A percentile compares a stretch with the other conserved stretches of the same genome.
Evolutionary conservation across 2,329 filamentous ascomycete species (phyloP).

Genomic region (Pezicula neosporulosa): DNA sequence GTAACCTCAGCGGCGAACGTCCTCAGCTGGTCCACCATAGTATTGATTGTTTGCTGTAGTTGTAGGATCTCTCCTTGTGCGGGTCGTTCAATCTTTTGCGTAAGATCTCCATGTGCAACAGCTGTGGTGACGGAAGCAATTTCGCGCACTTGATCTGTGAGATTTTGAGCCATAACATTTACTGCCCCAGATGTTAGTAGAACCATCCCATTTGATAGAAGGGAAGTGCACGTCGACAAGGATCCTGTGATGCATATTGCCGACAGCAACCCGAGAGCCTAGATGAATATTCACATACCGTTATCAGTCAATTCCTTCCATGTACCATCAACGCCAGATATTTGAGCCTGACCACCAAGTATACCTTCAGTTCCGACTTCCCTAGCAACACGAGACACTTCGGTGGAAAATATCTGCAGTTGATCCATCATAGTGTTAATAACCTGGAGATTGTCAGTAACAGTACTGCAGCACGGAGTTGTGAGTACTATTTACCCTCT

Average conservation of each 20-base stretch:
- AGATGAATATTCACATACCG: conserved; percentile 39
- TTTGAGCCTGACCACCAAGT: conserved; percentile 88
- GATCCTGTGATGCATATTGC: neutral
- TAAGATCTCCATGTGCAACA: conserved; percentile 78
- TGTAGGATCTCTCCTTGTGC: conserved; percentile 80
- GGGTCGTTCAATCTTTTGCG: conserved; percentile 79
- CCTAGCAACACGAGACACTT: conserved; percentile 89
- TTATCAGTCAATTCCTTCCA: conserved; percentile 97
- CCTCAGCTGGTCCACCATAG: conserved; percentile 82
- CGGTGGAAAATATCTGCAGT: conserved; percentile 91
- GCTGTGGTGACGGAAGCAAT: conserved; percentile 82
- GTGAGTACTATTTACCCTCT: conserved; percentile 59
- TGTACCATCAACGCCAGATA: conserved; percentile 90
- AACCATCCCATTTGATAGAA: neutral
- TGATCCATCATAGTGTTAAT: conserved; percentile 99
- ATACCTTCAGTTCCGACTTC: conserved; percentile 96
- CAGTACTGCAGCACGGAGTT: neutral
- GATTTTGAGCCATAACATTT: conserved; percentile 80
- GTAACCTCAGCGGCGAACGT: conserved; percentile 84
- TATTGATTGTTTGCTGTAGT: conserved; percentile 83
- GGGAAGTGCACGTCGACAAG: no score
- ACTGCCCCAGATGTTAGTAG: conserved; percentile 41
- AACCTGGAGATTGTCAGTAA: conserved; percentile 17
- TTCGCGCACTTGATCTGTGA: conserved; percentile 81
- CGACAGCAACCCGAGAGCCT: neutral